Conservation (phyloP, 2,329 filamentous ascomycete species). For the Ophiostoma montium region DNA sequence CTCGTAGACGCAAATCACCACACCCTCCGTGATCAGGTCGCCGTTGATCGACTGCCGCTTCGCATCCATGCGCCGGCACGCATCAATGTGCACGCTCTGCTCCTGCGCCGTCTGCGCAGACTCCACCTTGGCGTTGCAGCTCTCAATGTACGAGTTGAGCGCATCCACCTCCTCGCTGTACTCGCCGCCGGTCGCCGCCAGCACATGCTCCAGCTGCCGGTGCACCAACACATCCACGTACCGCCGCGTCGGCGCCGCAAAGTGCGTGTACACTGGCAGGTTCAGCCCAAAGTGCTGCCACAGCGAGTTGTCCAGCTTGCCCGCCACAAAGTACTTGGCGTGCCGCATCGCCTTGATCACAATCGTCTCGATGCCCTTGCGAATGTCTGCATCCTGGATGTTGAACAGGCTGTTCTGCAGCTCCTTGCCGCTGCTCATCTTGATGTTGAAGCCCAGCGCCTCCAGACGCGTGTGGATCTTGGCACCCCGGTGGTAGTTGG, state of each 20-base stretch:
- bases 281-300: constrained; percentile 88
- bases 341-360: constrained; percentile 91
- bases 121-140: constrained; percentile 98
- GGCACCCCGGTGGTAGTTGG: constrained; percentile 76
- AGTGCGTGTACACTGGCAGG: constrained; percentile 88
- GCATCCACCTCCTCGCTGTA: constrained; percentile 81
- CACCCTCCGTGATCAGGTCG: constrained; percentile 87
- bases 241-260: constrained; percentile 85
- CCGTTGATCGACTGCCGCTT: constrained; percentile 73
- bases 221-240: constrained; percentile 94
- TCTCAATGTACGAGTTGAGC: constrained; percentile 81
- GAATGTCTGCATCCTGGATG: constrained; percentile 73
- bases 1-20: constrained; percentile 94
- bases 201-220: constrained; percentile 76
- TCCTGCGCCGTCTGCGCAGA: constrained; percentile 95
- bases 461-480: constrained; percentile 90
- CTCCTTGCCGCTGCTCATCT: constrained; percentile 64
- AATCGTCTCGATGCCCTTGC: constrained; percentile 96
- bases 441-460: constrained; percentile 77
- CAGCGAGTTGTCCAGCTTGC: constrained; percentile 63
- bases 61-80: constrained; percentile 91
- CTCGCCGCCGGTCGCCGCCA: constrained; percentile 70
- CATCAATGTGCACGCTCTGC: constrained; percentile 96
- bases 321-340: constrained; percentile 84
- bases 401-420: constrained; percentile 93